Base-by-base conservation (phyloP, 78 protist genomes). In the Dictyostelium purpureum region DNA sequence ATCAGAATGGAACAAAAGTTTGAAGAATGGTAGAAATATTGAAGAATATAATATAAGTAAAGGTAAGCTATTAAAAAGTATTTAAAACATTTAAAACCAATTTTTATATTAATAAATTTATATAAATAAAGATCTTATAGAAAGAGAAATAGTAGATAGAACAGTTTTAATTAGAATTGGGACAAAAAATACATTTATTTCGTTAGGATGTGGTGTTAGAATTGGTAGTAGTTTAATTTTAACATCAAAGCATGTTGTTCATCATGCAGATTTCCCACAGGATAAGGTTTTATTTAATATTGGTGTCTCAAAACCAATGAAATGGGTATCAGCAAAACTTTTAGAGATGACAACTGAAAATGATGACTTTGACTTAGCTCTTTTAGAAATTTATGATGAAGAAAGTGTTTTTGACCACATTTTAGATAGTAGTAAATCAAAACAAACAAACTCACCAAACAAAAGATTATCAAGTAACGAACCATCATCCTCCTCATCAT, bases 101-200 rank as follows among this genome's bases (percentile, higher is more conserved):
- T 31, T 12, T 26, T 12, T 14, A 28, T 31, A 54, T 54, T 19
- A 31, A 31, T 6, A 4, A 59, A 24, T 59, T 12, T 35, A 59
- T 28, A 28, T 59, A 59, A 28, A 59, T 31, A 31, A 59, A 12
- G 38, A 26, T 59, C 10, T 11, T 2, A 31, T 59, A 14, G 69
- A 59, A 59, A 66, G 37, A 19, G 75, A 66, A 35, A 38, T 66
- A 3, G 6, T 66, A 11, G 37, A 37, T 21, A 66, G 47, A 21
- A 66, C 26, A 4, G 42, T 31, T 35, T 66, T 66, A 66, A 37
- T 66, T 66, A 66, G 75, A 66, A 26, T 66, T 66, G 75, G 75
- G 16, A 66, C 52, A 21, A 18, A 33, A 26, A 18, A 19, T 35
- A 66, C 75, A 37, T 66, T 66, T 2, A 66, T 66, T 21, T 19